Conservation (phyloP, 768 basidiomycete species). For the Auricularia heimuer region DNA sequence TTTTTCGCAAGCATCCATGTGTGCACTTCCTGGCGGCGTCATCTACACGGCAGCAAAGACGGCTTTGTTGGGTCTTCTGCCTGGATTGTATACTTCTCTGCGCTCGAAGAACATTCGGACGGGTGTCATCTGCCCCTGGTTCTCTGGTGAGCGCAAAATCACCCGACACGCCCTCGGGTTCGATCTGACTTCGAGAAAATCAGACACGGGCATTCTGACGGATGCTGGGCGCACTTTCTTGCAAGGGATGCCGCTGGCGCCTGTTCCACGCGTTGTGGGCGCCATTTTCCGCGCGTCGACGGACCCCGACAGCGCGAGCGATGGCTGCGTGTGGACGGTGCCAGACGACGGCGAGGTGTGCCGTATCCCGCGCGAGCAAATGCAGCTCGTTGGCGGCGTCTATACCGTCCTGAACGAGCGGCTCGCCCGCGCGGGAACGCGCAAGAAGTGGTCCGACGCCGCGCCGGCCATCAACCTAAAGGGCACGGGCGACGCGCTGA, state of each 20-base stretch:
- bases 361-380: constrained; percentile 28
- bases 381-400: constrained; percentile 40
- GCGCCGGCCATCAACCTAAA: not conserved
- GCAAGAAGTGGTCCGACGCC: constrained; percentile 1
- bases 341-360: constrained; percentile 43
- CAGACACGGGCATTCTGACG: constrained; percentile 40
- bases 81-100: constrained; percentile 32
- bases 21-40: constrained; percentile 31
- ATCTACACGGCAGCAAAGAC: constrained; percentile 47
- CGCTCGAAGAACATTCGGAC: constrained; percentile 31
- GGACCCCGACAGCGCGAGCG: constrained; percentile 33
- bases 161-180: not conserved
- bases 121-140: constrained; percentile 42
- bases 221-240: constrained; percentile 31
- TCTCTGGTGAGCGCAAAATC: constrained; percentile 30
- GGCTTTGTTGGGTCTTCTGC: constrained; percentile 43
- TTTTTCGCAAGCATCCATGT: constrained; percentile 38
- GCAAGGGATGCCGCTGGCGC: constrained; percentile 40
- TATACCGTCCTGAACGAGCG: constrained; percentile 38
- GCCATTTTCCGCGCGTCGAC: constrained; percentile 45
- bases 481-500: not conserved
- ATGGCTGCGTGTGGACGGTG: constrained; percentile 38
- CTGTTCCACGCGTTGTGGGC: constrained; percentile 38
- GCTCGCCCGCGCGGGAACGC: not conserved
- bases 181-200: too few relatives aligned